Conservation (phyloP, 139 green algal genomes). For the Volvox africanus region DNA sequence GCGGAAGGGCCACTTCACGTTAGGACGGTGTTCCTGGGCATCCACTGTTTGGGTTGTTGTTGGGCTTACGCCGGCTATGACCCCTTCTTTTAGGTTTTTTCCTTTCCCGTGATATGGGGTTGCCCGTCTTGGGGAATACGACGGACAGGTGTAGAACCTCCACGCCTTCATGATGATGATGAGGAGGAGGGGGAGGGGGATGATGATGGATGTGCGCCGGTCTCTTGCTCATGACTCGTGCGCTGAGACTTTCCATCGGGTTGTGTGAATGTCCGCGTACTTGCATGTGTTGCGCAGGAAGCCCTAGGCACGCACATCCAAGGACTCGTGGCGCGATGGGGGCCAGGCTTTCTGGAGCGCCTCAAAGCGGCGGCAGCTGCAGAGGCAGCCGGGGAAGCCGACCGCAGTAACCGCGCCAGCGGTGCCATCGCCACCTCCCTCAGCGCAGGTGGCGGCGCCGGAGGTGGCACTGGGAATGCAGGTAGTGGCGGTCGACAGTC, state of each 20-base stretch:
- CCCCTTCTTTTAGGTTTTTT: too few species aligned
- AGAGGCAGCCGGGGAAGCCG: background rate
- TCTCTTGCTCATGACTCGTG: background rate
- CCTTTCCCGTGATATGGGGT: too few species aligned
- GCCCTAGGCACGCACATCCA: background rate
- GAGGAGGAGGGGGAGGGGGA: too few species aligned
- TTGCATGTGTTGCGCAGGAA: background rate
- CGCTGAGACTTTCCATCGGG: too few species aligned
- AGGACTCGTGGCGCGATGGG: slow-evolving; percentile 15
- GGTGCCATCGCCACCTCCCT: background rate
- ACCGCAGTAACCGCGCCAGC: background rate
- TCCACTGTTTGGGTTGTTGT: too few species aligned
- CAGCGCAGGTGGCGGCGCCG: background rate
- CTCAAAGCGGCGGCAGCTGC: background rate
- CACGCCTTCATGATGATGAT: too few species aligned
- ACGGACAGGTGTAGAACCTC: too few species aligned
- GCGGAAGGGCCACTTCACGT: too few species aligned
- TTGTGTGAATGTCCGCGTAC: background rate
- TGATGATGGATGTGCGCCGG: too few species aligned
- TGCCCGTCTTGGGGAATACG: too few species aligned
- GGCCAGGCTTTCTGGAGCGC: slow-evolving; percentile 26
- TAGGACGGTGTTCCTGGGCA: too few species aligned
- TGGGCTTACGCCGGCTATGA: too few species aligned
- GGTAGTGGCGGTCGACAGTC: background rate
- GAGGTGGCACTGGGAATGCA: background rate